phyloP scores from a whole-genome alignment of 1,284 basidiomycete genomes.

The Fomitiporia mediterranea region DNA sequence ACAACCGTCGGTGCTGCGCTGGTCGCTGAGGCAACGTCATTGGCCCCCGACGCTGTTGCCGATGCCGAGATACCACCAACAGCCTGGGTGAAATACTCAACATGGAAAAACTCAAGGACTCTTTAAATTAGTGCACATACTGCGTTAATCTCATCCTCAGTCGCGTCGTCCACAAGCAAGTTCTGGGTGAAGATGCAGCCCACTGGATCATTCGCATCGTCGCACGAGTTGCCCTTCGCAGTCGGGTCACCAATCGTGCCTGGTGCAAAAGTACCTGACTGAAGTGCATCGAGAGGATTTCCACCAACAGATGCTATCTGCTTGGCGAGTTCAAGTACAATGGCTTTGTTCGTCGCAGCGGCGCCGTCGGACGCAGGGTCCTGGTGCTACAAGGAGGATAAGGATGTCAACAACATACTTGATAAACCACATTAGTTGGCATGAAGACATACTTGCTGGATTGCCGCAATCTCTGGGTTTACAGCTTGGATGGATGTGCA shows the following conservation, averaged over 20 bases:
- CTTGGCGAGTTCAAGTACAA: constrained; percentile 53
- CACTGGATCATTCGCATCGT: constrained; percentile 44
- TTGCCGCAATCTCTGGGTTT: constrained; percentile 65
- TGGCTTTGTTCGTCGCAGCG: constrained; percentile 57
- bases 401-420: too few relatives aligned
- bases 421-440: too few relatives aligned
- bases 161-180: constrained; percentile 51
- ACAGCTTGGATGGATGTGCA: constrained; percentile 54
- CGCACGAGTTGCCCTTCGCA: constrained; percentile 47
- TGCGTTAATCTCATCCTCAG: constrained; percentile 53
- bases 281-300: constrained; percentile 53
- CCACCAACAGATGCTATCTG: constrained; percentile 63
- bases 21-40: too few relatives aligned
- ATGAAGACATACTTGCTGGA: constrained; percentile 51
- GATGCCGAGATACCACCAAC: too few relatives aligned
- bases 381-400: constrained; percentile 26
- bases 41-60: too few relatives aligned
- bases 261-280: constrained; percentile 62
- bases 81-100: too few relatives aligned
- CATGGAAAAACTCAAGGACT: too few relatives aligned
- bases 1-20: too few relatives aligned
- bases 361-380: constrained; percentile 60
- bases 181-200: constrained; percentile 65
- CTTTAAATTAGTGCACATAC: too few relatives aligned
- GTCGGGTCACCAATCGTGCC: constrained; percentile 51